Base-by-base conservation (phyloP, 345 rosid genomes). In the Camelina hispida region DNA sequence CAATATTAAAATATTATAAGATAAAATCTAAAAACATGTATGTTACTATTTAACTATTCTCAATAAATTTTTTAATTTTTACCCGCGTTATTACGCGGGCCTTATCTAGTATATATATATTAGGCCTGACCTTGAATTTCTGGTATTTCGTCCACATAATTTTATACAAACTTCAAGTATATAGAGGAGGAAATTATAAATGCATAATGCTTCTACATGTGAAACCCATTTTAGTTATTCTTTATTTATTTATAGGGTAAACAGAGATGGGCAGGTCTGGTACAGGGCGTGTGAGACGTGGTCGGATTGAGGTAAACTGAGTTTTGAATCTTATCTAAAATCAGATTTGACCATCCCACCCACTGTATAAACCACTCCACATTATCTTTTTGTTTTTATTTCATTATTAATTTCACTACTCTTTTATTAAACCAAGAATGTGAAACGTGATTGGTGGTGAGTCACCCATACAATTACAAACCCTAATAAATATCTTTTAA, bases 321-420 rank as follows among this genome's bases (percentile, higher is more conserved):
- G 46, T 44, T 73, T 68, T 69, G 66, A 51, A 69, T 76, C 75
- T 76, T 76, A 69, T 76, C 80, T 17, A 54, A 37, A 69, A 32
- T 54, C 75, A 76, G 51, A 54, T 69, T 76, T 76, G 80, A 76
- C 75, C 75, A 76, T 69, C 75, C 71, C 80, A 76, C 64, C 60
- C 68, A 7, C 55, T 68, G 68, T 68, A 2, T 40, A 75, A 68
- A 60, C 73, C 68, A 68, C 56, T 25, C 69, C 74, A 28, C 52
- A 43, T 68, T 60, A 50, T 75, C 73, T 68, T 68, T 56, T 56
- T 15, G 7, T 48, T 23, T 59, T 59, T 59, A 8, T 75, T 50
- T 48, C 50, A 48, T 28, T 61, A 48, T 65, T 59, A 6, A 22
- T 62, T 52, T 57, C 53, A 1, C 53, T 66, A 58, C 34, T 57